These are phyloP conservation scores for Cryptococcus maquisensis DNA, from an alignment of 1,284 basidiomycete species.

Conservation along the genomic window DNA sequence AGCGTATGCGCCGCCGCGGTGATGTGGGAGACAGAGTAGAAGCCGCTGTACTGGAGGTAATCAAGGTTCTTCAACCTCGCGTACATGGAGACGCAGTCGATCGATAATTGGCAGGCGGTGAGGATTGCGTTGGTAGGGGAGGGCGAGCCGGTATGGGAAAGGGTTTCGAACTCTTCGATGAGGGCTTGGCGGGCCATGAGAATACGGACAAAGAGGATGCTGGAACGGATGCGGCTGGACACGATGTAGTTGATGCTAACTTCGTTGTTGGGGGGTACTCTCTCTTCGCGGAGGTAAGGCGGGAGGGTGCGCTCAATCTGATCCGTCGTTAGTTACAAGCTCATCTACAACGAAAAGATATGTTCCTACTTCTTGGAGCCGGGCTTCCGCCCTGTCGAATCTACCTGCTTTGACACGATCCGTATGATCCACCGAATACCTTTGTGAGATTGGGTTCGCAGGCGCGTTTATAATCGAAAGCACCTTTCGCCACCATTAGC, in stretches of 20 bases:
- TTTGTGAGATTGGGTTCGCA: conserved; percentile 3
- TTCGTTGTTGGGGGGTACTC: background rate
- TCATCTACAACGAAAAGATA: background rate
- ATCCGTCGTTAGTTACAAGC: background rate
- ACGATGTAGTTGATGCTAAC: conserved; percentile 3
- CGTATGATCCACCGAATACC: conserved; percentile 1
- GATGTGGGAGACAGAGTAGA: conserved; percentile 9
- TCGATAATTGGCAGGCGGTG: conserved; percentile 4
- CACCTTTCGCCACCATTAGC: background rate
- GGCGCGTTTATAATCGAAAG: conserved; percentile 12
- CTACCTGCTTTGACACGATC: background rate
- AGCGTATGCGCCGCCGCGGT: conserved; percentile 13
- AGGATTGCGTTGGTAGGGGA: conserved; percentile 6
- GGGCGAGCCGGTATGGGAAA: background rate
- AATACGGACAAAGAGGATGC: conserved; percentile 8
- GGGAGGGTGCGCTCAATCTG: conserved; percentile 10
- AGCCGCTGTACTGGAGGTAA: conserved; percentile 11
- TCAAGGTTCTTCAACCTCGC: background rate
- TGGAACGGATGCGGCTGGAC: conserved; percentile 5
- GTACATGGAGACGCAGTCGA: conserved; percentile 7
- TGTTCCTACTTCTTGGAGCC: conserved; percentile 7
- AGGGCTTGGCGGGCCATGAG: conserved; percentile 10
- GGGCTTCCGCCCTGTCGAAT: conserved; percentile 2
- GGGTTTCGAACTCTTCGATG: conserved; percentile 10
- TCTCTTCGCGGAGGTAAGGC: conserved; percentile 1